These are phyloP conservation scores for Coniochaeta prunicola DNA, from an alignment of 2,329 filamentous ascomycete species.

Conservation along the genomic window DNA sequence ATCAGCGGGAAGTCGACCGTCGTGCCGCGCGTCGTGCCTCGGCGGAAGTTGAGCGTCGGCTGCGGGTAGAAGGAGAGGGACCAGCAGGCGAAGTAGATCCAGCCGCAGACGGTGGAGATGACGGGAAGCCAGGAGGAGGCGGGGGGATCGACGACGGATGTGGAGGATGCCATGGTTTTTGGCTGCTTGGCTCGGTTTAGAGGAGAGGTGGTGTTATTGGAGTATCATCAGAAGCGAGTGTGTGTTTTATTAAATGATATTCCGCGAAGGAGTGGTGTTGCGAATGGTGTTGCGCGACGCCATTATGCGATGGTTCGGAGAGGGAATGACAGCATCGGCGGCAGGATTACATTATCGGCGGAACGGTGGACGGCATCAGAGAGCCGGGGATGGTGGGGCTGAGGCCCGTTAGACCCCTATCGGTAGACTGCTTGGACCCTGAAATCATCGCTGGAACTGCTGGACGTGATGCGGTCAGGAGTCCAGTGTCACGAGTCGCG, in stretches of 20 bases:
- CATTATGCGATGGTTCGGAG: neutral
- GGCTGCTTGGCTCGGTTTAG: neutral
- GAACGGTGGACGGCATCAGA: neutral
- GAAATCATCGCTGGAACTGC: neutral
- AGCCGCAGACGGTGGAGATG: slow-evolving; percentile 58
- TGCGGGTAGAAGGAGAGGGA: slow-evolving; percentile 91
- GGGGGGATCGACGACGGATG: slow-evolving; percentile 14
- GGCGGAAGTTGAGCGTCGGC: slow-evolving; percentile 68
- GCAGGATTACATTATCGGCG: neutral
- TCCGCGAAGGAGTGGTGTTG: neutral
- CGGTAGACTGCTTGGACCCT: neutral
- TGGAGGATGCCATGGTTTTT: neutral
- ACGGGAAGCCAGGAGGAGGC: slow-evolving; percentile 29
- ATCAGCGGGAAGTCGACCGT: slow-evolving; percentile 82
- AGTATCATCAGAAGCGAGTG: neutral
- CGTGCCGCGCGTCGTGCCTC: slow-evolving; percentile 72
- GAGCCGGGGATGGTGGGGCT: neutral
- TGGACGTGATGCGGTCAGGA: neutral
- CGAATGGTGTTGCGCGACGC: neutral
- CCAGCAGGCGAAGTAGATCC: slow-evolving; percentile 73
- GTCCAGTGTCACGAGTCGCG: neutral
- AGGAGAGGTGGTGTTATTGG: neutral
- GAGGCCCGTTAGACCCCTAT: neutral
- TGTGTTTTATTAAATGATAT: too few species aligned
- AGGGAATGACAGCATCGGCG: neutral